phyloP scores from a whole-genome alignment of 495 filamentous ascomycete genomes.

The Bryoglossum gracile region DNA sequence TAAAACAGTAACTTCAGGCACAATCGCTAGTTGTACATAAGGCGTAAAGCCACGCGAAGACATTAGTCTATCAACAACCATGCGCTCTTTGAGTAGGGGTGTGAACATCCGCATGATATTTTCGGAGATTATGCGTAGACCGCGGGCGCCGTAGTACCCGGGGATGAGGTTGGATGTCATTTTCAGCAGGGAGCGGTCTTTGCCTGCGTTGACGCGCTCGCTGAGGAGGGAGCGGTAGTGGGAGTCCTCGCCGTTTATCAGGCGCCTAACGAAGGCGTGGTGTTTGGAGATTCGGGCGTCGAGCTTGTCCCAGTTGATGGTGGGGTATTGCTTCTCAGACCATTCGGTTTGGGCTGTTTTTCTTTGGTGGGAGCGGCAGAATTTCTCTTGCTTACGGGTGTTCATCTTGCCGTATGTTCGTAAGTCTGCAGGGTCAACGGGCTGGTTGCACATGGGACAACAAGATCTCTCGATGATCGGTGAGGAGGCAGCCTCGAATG shows the following conservation, averaged over 20 bases:
- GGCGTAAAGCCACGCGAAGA: conserved; percentile 59
- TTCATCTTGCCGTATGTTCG: conserved; percentile 42
- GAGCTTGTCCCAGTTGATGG: conserved; percentile 68
- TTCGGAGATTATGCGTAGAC: conserved; percentile 56
- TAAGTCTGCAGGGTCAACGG: conserved; percentile 45
- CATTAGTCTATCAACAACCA: conserved; percentile 60
- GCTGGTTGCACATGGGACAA: conserved; percentile 64
- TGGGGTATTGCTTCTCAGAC: conserved; percentile 60
- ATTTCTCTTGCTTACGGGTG: conserved; percentile 53
- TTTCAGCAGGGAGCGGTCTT: conserved; percentile 53
- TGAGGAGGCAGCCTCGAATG: conserved; percentile 18
- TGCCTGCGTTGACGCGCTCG: conserved; percentile 49
- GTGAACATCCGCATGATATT: conserved; percentile 57
- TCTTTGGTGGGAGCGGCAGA: conserved; percentile 67
- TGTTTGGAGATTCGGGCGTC: conserved; percentile 54
- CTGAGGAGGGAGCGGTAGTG: conserved; percentile 56
- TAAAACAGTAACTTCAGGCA: conserved; percentile 70
- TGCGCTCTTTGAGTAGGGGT: conserved; percentile 52
- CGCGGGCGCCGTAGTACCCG: conserved; percentile 85
- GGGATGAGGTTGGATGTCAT: conserved; percentile 38
- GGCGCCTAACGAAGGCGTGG: conserved; percentile 42
- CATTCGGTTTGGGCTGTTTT: conserved; percentile 53
- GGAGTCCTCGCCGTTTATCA: conserved; percentile 54
- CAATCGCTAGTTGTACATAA: conserved; percentile 79
- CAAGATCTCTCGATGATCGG: conserved; percentile 14